Evolutionary conservation across 2,329 filamentous ascomycete species (phyloP), one percentile per base, ranked within the genome.

Genomic region (Clathrospora elynae): DNA sequence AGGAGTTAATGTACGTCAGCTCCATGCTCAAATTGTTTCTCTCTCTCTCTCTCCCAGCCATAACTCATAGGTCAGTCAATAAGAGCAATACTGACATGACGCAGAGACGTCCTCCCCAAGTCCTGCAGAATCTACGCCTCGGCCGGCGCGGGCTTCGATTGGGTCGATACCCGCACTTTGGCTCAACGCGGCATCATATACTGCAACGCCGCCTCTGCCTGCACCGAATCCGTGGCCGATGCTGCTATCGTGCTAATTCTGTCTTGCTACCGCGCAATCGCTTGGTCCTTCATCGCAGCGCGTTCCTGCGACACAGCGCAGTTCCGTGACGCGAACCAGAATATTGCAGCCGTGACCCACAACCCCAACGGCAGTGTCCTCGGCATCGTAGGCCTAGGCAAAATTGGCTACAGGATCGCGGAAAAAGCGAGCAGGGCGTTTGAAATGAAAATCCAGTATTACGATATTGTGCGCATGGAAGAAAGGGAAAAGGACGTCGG

Each of bases 191-290:
- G 82, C 24, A 80, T 87, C 49, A 70, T 85, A 36, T 90, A 89
- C 71, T 89, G 86, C 74, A 89, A 90, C 70, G 79, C 82, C 2
- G 85, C 85, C 2, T 77, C 82, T 2, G 85, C 86, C 0, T 85
- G 84, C 23, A 84, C 84, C 5, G 86, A 90, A 59, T 82, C 85
- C 4, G 86, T 89, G 1, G 85, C 86, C 35, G 87, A 90, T 66
- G 82, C 87, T 49, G 82, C 84, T 12, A 75, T 88, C 26, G 84
- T 83, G 59, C 78, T 86, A 55, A 80, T 90, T 54, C 79, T 90
- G 35, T 79, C 80, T 6, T 83, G 81, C 10, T 90, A 88, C 72
- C 83, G 86, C 36, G 77, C 81, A 31, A 77, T 90, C 9, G 76
- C 81, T 1, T 88, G 84, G 80, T 84, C 79, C 49, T 77, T 81